Percentiles rank a stretch among this genome's conserved stretches.
Evolutionary conservation across 371 early-diverging fungal genomes (phyloP).

Genomic region (Mortierella sp.): DNA sequence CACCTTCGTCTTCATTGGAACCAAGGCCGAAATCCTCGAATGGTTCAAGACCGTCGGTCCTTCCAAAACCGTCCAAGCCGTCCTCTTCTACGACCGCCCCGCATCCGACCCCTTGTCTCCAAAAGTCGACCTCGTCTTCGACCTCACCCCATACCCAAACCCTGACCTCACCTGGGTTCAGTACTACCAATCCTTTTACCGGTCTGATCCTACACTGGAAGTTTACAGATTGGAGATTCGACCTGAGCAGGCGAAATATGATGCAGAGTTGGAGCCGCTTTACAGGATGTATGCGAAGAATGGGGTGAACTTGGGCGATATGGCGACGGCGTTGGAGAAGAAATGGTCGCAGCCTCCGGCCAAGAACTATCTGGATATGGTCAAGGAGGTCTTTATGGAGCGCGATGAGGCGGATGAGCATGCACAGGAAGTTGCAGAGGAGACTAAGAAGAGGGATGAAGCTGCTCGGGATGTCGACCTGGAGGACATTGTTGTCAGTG

Average conservation of each 20-base stretch:
- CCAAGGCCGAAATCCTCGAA: constrained; percentile 50
- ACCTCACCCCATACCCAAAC: constrained; percentile 41
- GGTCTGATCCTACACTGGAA: constrained; percentile 44
- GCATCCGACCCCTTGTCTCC: constrained; percentile 20
- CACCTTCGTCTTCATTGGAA: constrained; percentile 56
- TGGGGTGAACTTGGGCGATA: constrained; percentile 43
- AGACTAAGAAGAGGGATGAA: constrained; percentile 37
- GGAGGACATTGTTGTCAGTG: constrained; percentile 49
- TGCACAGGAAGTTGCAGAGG: constrained; percentile 38
- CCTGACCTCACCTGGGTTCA: constrained; percentile 52
- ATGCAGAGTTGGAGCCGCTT: constrained; percentile 44
- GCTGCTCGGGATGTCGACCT: constrained; percentile 30
- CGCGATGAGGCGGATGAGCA: constrained; percentile 42
- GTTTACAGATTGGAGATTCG: constrained; percentile 42
- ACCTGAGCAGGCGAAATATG: constrained; percentile 52
- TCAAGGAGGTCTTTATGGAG: constrained; percentile 49
- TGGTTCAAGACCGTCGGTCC: constrained; percentile 54
- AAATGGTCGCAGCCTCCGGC: constrained; percentile 43
- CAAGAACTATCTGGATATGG: constrained; percentile 48
- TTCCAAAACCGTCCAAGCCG: constrained; percentile 35
- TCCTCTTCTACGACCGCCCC: constrained; percentile 50
- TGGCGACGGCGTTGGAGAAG: constrained; percentile 40
- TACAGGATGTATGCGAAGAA: constrained; percentile 51
- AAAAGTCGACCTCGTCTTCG: constrained; percentile 51
- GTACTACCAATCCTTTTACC: constrained; percentile 41